Percentiles rank a stretch among this genome's conserved stretches.
phyloP scores from a whole-genome alignment of 2,329 filamentous ascomycete species.

The Lasiodiplodia theobromae region DNA sequence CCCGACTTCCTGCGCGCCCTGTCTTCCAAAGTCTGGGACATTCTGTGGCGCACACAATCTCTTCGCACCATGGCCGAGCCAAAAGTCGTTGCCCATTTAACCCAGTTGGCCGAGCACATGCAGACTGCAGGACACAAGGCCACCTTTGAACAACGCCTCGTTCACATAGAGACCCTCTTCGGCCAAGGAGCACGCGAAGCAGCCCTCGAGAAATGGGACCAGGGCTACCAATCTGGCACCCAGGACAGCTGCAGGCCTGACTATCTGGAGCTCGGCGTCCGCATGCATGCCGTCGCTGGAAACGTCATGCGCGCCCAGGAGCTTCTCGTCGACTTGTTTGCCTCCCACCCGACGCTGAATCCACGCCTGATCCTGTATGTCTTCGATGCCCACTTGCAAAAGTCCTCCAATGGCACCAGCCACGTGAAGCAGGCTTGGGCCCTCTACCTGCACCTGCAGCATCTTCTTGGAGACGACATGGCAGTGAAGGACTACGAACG shows the following conservation, averaged over 20 bases:
- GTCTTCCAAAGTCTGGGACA: constrained; percentile 42
- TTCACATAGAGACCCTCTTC: constrained; percentile 41
- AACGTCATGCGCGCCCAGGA: constrained; percentile 66
- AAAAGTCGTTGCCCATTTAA: constrained; percentile 35
- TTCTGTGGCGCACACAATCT: constrained; percentile 43
- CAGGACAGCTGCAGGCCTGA: constrained; percentile 41
- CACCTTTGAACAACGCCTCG: constrained; percentile 36
- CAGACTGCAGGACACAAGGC: constrained; percentile 31
- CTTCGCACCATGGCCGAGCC: constrained; percentile 30
- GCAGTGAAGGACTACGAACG: constrained; percentile 78
- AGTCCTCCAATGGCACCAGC: constrained; percentile 47
- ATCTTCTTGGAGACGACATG: constrained; percentile 66
- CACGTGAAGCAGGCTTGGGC: constrained; percentile 68
- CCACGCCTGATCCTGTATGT: constrained; percentile 69
- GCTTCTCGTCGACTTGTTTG: constrained; percentile 62
- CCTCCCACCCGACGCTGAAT: constrained; percentile 54
- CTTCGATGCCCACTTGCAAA: constrained; percentile 70
- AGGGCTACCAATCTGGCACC: constrained; percentile 32
- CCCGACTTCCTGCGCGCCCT: constrained; percentile 35
- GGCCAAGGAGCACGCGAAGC: constrained; percentile 36
- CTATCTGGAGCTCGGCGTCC: constrained; percentile 69
- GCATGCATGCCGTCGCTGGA: constrained; percentile 66
- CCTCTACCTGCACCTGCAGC: constrained; percentile 70
- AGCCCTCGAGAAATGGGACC: constrained; percentile 44
- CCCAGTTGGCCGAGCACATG: constrained; percentile 43